phyloP scores from a whole-genome alignment of 1,139 yeast genomes.

The Hemisphaericaspora xylofermentans region DNA sequence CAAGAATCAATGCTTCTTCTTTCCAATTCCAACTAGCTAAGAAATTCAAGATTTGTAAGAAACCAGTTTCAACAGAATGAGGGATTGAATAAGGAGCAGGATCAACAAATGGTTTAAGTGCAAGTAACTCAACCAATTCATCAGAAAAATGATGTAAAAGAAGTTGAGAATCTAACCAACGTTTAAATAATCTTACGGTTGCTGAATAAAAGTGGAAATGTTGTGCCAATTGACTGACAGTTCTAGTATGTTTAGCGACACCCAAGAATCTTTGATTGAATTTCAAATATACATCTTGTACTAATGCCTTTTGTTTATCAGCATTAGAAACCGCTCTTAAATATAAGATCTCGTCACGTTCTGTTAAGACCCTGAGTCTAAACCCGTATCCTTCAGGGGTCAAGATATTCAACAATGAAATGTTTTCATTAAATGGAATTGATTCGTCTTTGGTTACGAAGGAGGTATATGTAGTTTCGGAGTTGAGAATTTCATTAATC shows the following conservation, averaged over 20 bases:
- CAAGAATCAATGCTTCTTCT: conserved; percentile 78
- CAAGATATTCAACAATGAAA: conserved; percentile 60
- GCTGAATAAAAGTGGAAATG: conserved; percentile 76
- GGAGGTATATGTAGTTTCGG: conserved; percentile 54
- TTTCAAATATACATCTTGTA: conserved; percentile 63
- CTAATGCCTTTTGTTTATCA: conserved; percentile 55
- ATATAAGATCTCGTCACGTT: conserved; percentile 75
- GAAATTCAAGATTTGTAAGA: conserved; percentile 69
- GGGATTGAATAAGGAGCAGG: conserved; percentile 83
- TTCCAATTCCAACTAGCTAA: conserved; percentile 92
- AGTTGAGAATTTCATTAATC: conserved; percentile 56
- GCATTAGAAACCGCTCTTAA: conserved; percentile 67
- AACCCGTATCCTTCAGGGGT: conserved; percentile 90
- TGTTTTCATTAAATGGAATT: conserved; percentile 62
- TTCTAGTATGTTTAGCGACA: conserved; percentile 78
- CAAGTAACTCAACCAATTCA: conserved; percentile 78
- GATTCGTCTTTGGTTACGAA: conserved; percentile 63
- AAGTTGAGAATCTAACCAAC: conserved; percentile 78
- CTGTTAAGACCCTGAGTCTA: conserved; percentile 69
- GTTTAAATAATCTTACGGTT: conserved; percentile 78
- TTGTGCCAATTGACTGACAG: conserved; percentile 67
- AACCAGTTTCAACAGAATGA: conserved; percentile 75
- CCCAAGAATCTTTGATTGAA: conserved; percentile 69
- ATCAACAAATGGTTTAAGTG: conserved; percentile 81
- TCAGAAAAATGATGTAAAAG: conserved; percentile 69